Percentiles rank a stretch among this genome's conserved stretches.
These are phyloP conservation scores for Penicillium coffeae DNA, from an alignment of 495 filamentous ascomycete species.

Conservation along the genomic window DNA sequence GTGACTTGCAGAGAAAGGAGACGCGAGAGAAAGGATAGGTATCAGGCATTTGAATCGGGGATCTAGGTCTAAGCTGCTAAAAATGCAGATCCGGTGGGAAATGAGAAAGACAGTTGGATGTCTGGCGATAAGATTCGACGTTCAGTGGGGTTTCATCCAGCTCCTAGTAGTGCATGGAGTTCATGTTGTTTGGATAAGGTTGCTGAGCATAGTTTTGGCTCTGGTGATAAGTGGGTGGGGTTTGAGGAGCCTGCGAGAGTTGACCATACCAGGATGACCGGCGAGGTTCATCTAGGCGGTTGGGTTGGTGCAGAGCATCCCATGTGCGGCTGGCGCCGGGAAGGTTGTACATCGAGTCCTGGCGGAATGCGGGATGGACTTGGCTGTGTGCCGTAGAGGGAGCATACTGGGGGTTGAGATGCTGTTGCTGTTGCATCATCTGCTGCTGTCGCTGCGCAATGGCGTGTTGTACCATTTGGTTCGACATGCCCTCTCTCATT, in stretches of 20 bases:
- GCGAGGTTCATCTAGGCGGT: slow-evolving; percentile 33
- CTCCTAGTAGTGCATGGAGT: slow-evolving; percentile 18
- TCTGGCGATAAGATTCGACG: no score
- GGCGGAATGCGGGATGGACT: background rate
- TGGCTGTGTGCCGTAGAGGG: slow-evolving; percentile 18
- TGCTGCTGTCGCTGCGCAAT: slow-evolving; percentile 70
- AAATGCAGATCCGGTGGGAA: slow-evolving; percentile 9
- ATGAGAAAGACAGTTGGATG: background rate
- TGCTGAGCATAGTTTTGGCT: slow-evolving; percentile 26
- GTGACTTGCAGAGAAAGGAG: background rate
- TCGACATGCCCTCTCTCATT: slow-evolving; percentile 66
- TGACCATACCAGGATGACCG: slow-evolving; percentile 42
- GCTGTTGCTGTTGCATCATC: slow-evolving; percentile 39
- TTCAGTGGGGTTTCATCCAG: background rate
- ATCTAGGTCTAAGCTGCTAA: slow-evolving; percentile 23
- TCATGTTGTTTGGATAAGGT: slow-evolving; percentile 24
- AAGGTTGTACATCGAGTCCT: slow-evolving; percentile 34
- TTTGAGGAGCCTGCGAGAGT: slow-evolving; percentile 18
- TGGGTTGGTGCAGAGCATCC: slow-evolving; percentile 39
- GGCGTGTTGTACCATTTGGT: slow-evolving; percentile 73
- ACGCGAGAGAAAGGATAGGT: slow-evolving; percentile 2
- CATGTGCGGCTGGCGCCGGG: slow-evolving; percentile 40
- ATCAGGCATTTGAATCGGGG: background rate
- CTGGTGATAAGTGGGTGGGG: slow-evolving; percentile 24
- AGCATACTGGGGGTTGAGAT: slow-evolving; percentile 16